Base-by-base conservation (phyloP, 2,329 filamentous ascomycete species). In the Pseudocercospora macadamiae region DNA sequence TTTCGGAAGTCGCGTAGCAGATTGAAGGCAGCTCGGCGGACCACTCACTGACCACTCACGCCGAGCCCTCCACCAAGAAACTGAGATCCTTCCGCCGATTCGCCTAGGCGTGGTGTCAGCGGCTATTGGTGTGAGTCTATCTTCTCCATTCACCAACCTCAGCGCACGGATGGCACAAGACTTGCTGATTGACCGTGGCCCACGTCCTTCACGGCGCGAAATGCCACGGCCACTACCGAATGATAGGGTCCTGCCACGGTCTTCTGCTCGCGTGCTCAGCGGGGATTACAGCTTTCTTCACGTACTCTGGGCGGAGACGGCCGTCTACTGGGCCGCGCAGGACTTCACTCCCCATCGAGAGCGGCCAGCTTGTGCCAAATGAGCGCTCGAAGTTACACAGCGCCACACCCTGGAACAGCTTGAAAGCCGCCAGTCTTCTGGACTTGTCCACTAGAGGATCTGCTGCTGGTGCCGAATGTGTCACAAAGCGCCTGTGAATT, bases 381-480 rank as follows among this genome's bases (percentile, higher is more conserved):
- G 37, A 42, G 49, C 39, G 42, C 21, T 19, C 36, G 16, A 30
- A 34, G 54, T 54, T 37, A 26, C 55, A 59, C 55, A 25, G 25
- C 47, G 32, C 44, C 45, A 54, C 52, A 26, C 37, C 37, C 42
- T 44, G 51, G 26, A 55, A 39, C 44, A 28, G 26, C 25, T 52
- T 19, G 14, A 12, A 36, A 18, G 34, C 21, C 44, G 34, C 34
- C 21, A 12, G 9, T 23, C 45, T 34, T 21, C 42, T 56, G 51
- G 42, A 42, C 53, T 54, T 37, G 32, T 25, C 49, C 30, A 54
- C 51, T 53, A 52, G 30, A 12, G 14, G 54, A 58, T 58, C 53
- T 42, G 36, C 58, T 53, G 48, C 45, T 62, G 62, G 54, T 54
- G 56, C 59, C 60, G 62, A 60, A 57, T 52, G 63, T 61, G 51